Evolutionary conservation across 495 filamentous ascomycete species (phyloP).

Genomic region (Penicillium manginii): DNA sequence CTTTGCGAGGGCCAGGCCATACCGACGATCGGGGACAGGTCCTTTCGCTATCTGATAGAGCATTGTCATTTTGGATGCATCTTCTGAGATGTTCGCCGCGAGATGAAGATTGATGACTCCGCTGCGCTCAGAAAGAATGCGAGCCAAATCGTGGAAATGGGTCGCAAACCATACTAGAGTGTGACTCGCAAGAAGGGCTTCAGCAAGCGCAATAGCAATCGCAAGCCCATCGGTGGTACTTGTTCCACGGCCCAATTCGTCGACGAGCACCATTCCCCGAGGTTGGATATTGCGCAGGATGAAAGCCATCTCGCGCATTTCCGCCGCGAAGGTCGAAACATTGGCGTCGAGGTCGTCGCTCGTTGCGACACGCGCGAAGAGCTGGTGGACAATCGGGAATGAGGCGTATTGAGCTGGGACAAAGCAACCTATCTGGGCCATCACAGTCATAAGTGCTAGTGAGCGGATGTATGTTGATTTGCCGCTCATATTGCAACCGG

Average conservation of each 20-base stretch:
- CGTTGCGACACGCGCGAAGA: conserved; percentile 85
- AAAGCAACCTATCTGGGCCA: conserved; percentile 93
- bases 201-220: conserved; percentile 86
- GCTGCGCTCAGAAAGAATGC: conserved; percentile 69
- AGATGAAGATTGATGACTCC: conserved; percentile 86
- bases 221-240: conserved; percentile 86
- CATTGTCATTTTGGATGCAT: conserved; percentile 71
- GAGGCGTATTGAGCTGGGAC: conserved; percentile 84
- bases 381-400: conserved; percentile 76
- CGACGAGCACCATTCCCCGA: conserved; percentile 80
- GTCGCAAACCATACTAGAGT: conserved; percentile 90
- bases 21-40: conserved; percentile 70
- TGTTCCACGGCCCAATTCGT: conserved; percentile 92
- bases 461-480: conserved; percentile 94
- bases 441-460: conserved; percentile 80
- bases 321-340: conserved; percentile 88
- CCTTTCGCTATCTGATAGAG: conserved; percentile 79
- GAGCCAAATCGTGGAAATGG: conserved; percentile 83
- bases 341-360: conserved; percentile 91
- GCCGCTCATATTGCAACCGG: conserved; percentile 98
- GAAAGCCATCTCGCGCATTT: conserved; percentile 95
- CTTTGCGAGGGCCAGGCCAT: conserved; percentile 75
- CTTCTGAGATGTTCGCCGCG: conserved; percentile 62
- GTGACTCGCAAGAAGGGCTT: conserved; percentile 77
- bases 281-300: conserved; percentile 79